Conservation (phyloP, 1,139 yeast species). For the Geotrichum bryndzae region DNA sequence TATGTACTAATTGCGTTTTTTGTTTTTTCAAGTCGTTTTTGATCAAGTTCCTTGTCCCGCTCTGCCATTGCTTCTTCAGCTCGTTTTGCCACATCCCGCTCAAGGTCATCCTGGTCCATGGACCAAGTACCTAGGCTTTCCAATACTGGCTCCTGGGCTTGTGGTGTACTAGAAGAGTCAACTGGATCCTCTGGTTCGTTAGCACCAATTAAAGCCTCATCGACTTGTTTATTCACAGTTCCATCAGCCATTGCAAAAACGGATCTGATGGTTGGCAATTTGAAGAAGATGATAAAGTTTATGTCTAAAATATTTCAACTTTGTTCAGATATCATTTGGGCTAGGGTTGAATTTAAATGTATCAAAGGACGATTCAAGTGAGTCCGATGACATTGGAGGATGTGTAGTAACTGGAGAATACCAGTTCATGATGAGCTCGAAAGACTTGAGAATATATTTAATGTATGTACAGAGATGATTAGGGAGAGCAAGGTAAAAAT, state of each 20-base stretch:
- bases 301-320: not conserved
- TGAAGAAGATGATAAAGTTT: not conserved
- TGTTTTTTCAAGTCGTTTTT: slow-evolving; percentile 65
- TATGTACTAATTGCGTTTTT: slow-evolving; percentile 39
- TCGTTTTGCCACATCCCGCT: slow-evolving; percentile 55
- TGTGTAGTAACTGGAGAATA: not conserved
- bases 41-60: slow-evolving; percentile 68
- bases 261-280: not conserved
- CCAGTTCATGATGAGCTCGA: not conserved
- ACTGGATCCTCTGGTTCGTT: not conserved
- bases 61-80: slow-evolving; percentile 59
- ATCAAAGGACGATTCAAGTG: not conserved
- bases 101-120: slow-evolving; percentile 70
- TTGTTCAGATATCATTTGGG: not conserved
- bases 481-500: not conserved
- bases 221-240: not conserved
- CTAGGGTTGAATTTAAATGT: not conserved
- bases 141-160: slow-evolving; percentile 16
- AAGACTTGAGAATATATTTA: not conserved
- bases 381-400: not conserved
- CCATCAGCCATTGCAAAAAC: not conserved
- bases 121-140: slow-evolving; percentile 33
- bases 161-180: not conserved
- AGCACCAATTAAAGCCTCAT: not conserved
- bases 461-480: slow-evolving; percentile 12